These are phyloP conservation scores for Aquilaria malaccensis DNA, from an alignment of 345 rosid species.

Conservation along the genomic window DNA sequence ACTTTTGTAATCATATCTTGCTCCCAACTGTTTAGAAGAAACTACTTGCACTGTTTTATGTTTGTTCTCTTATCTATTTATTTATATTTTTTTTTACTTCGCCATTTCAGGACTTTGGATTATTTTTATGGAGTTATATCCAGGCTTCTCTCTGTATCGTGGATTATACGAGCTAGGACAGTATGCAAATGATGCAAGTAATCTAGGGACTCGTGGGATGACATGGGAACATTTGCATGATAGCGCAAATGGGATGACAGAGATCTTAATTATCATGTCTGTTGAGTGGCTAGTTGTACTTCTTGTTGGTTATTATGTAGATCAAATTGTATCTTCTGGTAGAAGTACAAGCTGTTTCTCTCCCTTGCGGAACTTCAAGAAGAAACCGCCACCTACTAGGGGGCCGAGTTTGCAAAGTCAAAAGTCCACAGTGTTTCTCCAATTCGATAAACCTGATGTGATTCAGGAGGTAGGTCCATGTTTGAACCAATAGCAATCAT, in stretches of 20 bases:
- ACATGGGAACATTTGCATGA: slow-evolving; percentile 48
- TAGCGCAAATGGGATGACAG: slow-evolving; percentile 48
- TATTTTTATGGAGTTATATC: slow-evolving; percentile 56
- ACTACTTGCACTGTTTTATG: too few relatives aligned
- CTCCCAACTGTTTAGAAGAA: too few relatives aligned
- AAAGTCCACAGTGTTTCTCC: slow-evolving; percentile 44
- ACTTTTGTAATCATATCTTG: too few relatives aligned
- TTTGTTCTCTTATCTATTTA: too few relatives aligned
- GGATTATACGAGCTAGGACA: slow-evolving; percentile 66
- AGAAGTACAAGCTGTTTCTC: slow-evolving; percentile 36
- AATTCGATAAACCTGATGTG: slow-evolving; percentile 56
- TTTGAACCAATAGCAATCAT: background rate
- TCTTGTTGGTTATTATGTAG: slow-evolving; percentile 51
- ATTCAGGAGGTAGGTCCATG: background rate
- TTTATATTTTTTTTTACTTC: background rate
- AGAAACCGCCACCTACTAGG: slow-evolving; percentile 29
- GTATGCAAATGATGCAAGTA: slow-evolving; percentile 33
- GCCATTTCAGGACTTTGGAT: slow-evolving; percentile 50
- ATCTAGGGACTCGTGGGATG: slow-evolving; percentile 55
- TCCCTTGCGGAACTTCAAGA: slow-evolving; percentile 31
- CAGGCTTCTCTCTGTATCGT: slow-evolving; percentile 73
- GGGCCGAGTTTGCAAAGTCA: slow-evolving; percentile 48
- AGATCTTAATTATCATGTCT: slow-evolving; percentile 45
- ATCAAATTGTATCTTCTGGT: slow-evolving; percentile 42
- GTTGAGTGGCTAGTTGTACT: slow-evolving; percentile 64